Evolutionary conservation across 75 land plant species (phyloP), one percentile per base, ranked within the genome.

Genomic region (Selaginella moellendorffii): DNA sequence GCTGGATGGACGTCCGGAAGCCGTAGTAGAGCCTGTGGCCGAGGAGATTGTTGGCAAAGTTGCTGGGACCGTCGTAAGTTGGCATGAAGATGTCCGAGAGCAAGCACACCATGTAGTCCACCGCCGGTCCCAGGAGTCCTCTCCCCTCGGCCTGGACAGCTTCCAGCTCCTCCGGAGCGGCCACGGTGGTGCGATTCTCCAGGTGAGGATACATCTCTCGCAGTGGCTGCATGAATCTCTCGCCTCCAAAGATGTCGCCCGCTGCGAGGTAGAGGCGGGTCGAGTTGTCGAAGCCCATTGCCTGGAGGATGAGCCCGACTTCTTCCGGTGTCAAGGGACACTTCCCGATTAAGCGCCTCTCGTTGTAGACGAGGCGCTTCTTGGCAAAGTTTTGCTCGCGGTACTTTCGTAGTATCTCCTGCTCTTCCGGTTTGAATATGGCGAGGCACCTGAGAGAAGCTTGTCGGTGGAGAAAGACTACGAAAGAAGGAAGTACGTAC

Each of bases 41-140:
- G 23, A 56, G 24, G 23, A 56, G 24, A 56, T 56, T 56, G 59
- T 56, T 56, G 24, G 21, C 59, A 56, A 56, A 56, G 59, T 56
- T 56, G 59, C 59, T 56, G 59, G 59, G 59, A n/a, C 59, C 59
- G 24, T 56, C 59, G n/a, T 56, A 56, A 8, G 59, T 56, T 2
- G 59, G 59, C 59, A 56, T 56, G n/a, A 56, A 46, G 10, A 56
- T 56, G 59, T 56, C 59, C 9, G 59, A 19, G 17, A 56, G 8
- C 8, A 56, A n/a, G 24, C 59, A 56, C 9, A 56, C 59, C 59
- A 56, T 56, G 59, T 56, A 56, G n/a, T 56, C 59, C 5, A 56
- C 59, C n/a, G 59, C 59, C 19, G 59, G 24, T 25, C 24, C 59
- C 59, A 56, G n/a, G 8, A 56, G n/a, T 56, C 59, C 59, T 21